A percentile compares a stretch with the other conserved stretches of the same genome.
Conservation (phyloP, 306 rosid genomes). For the Cucumis melo region DNA sequence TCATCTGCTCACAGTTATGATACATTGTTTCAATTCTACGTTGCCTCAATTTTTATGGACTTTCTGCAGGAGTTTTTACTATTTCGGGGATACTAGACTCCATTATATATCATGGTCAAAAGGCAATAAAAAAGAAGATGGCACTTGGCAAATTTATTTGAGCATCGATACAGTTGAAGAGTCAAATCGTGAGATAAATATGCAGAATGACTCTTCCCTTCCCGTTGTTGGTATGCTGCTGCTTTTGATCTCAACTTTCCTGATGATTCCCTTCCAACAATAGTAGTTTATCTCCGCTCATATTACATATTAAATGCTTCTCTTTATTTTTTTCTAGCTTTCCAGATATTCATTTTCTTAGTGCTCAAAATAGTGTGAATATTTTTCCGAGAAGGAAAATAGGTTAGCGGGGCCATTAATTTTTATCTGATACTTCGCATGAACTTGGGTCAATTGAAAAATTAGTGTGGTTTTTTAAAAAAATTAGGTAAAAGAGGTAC, state of each 20-base stretch:
- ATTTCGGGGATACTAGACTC: conserved; percentile 95
- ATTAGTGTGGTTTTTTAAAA: no score
- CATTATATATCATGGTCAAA: conserved; percentile 90
- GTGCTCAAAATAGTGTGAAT: not conserved
- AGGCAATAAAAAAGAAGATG: conserved; percentile 92
- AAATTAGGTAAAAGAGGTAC: no score
- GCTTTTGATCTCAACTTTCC: not conserved
- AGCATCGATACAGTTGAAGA: conserved; percentile 3
- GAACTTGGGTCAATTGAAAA: not conserved
- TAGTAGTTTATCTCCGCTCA: not conserved
- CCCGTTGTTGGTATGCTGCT: not conserved
- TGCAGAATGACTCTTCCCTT: not conserved
- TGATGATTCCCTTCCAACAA: not conserved
- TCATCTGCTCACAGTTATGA: no score
- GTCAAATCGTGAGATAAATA: not conserved
- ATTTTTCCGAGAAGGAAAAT: not conserved
- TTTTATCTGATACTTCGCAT: not conserved
- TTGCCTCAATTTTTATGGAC: not conserved
- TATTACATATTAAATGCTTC: not conserved
- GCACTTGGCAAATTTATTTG: conserved; percentile 79
- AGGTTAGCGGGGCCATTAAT: not conserved
- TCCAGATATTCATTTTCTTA: not conserved
- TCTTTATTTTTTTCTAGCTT: not conserved
- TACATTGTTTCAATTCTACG: not conserved
- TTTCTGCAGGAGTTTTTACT: conserved; percentile 61